phyloP scores from a whole-genome alignment of 2,329 filamentous ascomycete species.

The Apiospora arundinis region DNA sequence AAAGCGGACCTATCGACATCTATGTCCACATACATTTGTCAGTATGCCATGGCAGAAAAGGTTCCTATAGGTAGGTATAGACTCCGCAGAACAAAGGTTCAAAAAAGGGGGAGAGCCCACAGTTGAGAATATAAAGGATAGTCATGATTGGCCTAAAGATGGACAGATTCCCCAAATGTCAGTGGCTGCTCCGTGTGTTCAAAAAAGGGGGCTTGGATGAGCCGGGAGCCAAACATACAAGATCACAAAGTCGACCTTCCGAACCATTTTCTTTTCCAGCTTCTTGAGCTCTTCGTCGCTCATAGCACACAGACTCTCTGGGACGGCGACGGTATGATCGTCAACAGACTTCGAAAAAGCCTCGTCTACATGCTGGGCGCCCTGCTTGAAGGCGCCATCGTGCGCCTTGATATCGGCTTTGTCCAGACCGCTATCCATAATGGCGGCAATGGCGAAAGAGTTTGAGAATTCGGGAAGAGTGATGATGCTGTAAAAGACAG shows the following conservation, averaged over 20 bases:
- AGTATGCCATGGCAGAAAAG: too few relatives aligned
- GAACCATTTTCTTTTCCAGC: constrained; percentile 32
- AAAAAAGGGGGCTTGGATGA: too few relatives aligned
- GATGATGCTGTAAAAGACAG: not conserved
- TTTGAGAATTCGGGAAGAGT: not conserved
- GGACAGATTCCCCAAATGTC: not conserved
- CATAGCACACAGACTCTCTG: constrained; percentile 29
- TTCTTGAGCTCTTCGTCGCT: constrained; percentile 26
- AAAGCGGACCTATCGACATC: constrained; percentile 45
- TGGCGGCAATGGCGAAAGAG: too few relatives aligned
- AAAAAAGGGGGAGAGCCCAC: constrained; percentile 29
- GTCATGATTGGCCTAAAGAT: constrained; percentile 23
- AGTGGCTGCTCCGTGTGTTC: not conserved
- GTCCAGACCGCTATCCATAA: not conserved
- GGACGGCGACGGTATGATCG: constrained; percentile 7
- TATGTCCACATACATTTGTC: not conserved
- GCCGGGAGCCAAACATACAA: constrained; percentile 24
- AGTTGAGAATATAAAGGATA: constrained; percentile 48
- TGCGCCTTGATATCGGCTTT: not conserved
- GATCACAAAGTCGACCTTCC: constrained; percentile 33
- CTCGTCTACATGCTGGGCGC: constrained; percentile 4
- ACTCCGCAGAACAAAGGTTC: too few relatives aligned
- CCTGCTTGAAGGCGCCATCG: not conserved
- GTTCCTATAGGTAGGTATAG: too few relatives aligned
- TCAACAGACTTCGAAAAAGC: not conserved